Percentiles rank a stretch among this genome's conserved stretches.
Evolutionary conservation across 768 basidiomycete species (phyloP).

Genomic region (Suillus tomentosus): DNA sequence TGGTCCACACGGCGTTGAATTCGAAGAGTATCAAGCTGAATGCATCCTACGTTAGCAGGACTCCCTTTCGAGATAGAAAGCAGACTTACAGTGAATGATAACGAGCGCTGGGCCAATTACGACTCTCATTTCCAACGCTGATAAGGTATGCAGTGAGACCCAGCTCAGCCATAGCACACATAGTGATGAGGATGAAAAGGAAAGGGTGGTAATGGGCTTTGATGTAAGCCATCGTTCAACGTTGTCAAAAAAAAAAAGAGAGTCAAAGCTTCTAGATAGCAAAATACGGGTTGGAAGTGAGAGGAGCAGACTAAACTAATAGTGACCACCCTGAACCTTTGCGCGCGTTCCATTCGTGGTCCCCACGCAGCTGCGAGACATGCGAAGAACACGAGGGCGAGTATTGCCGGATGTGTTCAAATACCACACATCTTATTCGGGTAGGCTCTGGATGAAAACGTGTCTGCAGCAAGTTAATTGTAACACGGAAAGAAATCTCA

Average conservation of each 20-base stretch:
- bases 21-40: slow-evolving; percentile 56
- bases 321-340: slow-evolving; percentile 26
- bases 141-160: slow-evolving; percentile 76
- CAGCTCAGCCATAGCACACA: slow-evolving; percentile 70
- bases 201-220: slow-evolving; percentile 63
- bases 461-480: slow-evolving; percentile 6
- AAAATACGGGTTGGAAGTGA: slow-evolving; percentile 5
- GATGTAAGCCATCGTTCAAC: slow-evolving; percentile 40
- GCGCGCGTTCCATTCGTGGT: slow-evolving; percentile 25
- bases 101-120: slow-evolving; percentile 58
- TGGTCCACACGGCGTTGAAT: slow-evolving; percentile 76
- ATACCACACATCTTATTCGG: background rate
- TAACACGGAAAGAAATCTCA: background rate
- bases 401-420: background rate
- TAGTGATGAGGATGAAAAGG: slow-evolving; percentile 63
- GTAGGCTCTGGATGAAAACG: slow-evolving; percentile 5
- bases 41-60: slow-evolving; percentile 14
- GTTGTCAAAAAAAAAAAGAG: slow-evolving; percentile 12
- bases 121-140: slow-evolving; percentile 62
- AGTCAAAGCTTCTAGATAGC: slow-evolving; percentile 8
- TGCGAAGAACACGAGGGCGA: slow-evolving; percentile 35
- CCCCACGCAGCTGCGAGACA: slow-evolving; percentile 21
- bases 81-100: slow-evolving; percentile 65
- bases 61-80: background rate
- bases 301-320: slow-evolving; percentile 6